Evolutionary conservation across 768 basidiomycete species (phyloP).

Genomic region (Pisolithus orientalis): DNA sequence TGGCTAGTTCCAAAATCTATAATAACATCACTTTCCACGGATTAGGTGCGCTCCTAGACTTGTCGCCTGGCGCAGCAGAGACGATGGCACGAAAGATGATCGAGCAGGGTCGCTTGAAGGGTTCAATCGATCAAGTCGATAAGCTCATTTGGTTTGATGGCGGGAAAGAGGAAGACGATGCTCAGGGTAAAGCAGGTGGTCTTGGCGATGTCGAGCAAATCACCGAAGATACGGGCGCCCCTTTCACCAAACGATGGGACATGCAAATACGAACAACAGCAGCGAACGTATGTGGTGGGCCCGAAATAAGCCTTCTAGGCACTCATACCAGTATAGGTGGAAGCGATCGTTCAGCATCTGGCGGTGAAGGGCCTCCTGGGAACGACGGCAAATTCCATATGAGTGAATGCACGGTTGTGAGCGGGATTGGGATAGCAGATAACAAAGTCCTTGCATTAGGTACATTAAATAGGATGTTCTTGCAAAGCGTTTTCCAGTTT

Average conservation of each 20-base stretch:
- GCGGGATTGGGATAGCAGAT: slow-evolving; percentile 5
- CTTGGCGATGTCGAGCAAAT: slow-evolving; percentile 83
- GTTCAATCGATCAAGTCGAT: slow-evolving; percentile 94
- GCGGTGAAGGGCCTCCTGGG: slow-evolving; percentile 64
- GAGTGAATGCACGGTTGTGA: slow-evolving; percentile 3
- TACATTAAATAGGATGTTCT: slow-evolving; percentile 30
- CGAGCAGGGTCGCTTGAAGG: slow-evolving; percentile 90
- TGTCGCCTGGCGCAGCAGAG: slow-evolving; percentile 91
- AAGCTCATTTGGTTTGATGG: slow-evolving; percentile 92
- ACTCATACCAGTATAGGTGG: slow-evolving; percentile 46
- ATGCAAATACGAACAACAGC: slow-evolving; percentile 85
- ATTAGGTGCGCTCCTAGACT: slow-evolving; percentile 82
- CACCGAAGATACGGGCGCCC: slow-evolving; percentile 81
- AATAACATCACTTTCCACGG: slow-evolving; percentile 96
- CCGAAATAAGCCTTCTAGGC: neutral
- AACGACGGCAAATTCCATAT: slow-evolving; percentile 19
- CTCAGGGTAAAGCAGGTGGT: slow-evolving; percentile 92
- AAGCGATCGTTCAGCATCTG: slow-evolving; percentile 80
- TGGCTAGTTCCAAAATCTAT: slow-evolving; percentile 95
- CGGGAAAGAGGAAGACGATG: slow-evolving; percentile 80
- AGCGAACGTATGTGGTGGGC: slow-evolving; percentile 56
- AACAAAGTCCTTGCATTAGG: slow-evolving; percentile 12
- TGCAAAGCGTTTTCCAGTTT: slow-evolving; percentile 49
- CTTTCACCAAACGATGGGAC: slow-evolving; percentile 95
- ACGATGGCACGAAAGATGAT: slow-evolving; percentile 99